phyloP scores from a whole-genome alignment of 2,329 filamentous ascomycete genomes.

The Colletotrichum salicis region DNA sequence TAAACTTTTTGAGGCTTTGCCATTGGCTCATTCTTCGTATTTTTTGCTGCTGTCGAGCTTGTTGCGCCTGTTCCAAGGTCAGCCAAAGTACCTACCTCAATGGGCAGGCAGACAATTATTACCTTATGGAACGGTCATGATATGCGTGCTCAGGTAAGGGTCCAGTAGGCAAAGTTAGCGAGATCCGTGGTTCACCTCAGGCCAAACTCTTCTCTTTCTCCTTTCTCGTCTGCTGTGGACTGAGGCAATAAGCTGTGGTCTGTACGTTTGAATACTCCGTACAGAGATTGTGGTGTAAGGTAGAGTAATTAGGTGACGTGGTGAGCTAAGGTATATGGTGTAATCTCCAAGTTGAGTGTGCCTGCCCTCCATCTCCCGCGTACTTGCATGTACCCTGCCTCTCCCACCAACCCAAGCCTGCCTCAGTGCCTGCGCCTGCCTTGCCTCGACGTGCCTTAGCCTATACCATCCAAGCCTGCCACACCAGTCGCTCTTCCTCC shows the following conservation, averaged over 20 bases:
- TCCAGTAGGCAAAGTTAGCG: not conserved
- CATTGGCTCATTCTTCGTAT: conserved; percentile 28
- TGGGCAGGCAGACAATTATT: not conserved
- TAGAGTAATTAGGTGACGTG: no score
- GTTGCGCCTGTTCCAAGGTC: conserved; percentile 3
- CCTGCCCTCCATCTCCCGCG: not conserved
- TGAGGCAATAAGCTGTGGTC: not conserved
- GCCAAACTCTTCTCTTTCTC: not conserved
- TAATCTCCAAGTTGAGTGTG: conserved; percentile 5
- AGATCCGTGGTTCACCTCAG: not conserved
- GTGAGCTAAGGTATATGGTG: not conserved
- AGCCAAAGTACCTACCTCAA: conserved; percentile 1
- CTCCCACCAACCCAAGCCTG: conserved; percentile 8
- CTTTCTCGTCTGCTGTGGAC: no score
- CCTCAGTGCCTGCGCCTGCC: conserved; percentile 3
- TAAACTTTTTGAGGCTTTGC: conserved; percentile 15
- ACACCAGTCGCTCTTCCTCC: conserved; percentile 23
- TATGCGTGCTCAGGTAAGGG: not conserved
- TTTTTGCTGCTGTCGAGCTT: conserved; percentile 5
- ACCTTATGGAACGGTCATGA: not conserved
- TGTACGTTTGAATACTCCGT: not conserved
- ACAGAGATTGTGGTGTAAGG: no score
- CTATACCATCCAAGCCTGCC: conserved; percentile 32
- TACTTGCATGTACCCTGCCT: conserved; percentile 26
- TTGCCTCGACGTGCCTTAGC: conserved; percentile 25